Evolutionary conservation across 352 stramenopile genomes (phyloP), one percentile per base, ranked within the genome.

Genomic region (Peronospora tabacina): DNA sequence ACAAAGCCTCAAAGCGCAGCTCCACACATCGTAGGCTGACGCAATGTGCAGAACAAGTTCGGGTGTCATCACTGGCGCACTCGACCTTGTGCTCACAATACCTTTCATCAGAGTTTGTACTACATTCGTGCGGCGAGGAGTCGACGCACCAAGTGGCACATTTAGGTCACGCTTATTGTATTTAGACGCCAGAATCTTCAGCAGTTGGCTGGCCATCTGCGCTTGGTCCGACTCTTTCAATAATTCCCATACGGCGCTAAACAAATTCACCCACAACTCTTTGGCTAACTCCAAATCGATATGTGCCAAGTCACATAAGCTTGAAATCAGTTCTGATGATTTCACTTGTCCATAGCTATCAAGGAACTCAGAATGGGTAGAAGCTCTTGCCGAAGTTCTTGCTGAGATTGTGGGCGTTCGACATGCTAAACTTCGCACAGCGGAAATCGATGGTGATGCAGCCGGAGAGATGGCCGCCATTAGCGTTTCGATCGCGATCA

Each of bases 151-250:
- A 1, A 89, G 53, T 30, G 82, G 84, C 16, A 92, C 65, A 32
- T 87, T 82, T 0, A 95, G 57, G 41, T 95, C 81, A 15, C 83
- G 80, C 35, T 90, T 87, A 55, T 93, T 89, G 65, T 91, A 94
- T 52, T 90, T 90, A 24, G 79, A 90, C 37, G 85, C 83, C 8
- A 95, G 49, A 38, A 88, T 75, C 52, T 86, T 90, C 41, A 85
- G 58, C 22, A 95, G 45, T 50, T 79, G 78, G 7, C 72, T 47
- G 7, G 75, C 71, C 34, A 85, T 55, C 11, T 85, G 70, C 1
- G 55, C 52, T 57, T 90, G 77, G 9, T 87, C 74, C 4, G 53
- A 49, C n/a, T 61, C 35, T 34, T 63, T 52, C 6, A 90, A 39
- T 16, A 82, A 50, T 8, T 41, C 24, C 80, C 80, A 90, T 8